Conservation (phyloP, 2,329 filamentous ascomycete species). For the Scedosporium minutisporum region DNA sequence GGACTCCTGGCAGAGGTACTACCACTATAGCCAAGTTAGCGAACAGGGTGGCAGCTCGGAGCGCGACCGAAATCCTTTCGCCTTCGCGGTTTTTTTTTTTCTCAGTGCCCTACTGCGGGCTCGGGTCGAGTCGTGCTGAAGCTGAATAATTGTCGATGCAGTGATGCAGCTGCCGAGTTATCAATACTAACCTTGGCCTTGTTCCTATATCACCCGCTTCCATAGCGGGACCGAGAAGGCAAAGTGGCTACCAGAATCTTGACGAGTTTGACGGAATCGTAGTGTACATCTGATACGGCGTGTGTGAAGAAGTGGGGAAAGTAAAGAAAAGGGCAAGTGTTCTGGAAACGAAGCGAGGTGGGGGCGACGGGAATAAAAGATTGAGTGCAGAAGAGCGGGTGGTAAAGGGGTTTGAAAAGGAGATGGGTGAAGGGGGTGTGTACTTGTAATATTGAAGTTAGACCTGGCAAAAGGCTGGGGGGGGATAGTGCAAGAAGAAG, state of each 20-base stretch:
- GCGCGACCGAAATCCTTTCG: background rate
- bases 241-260: slow-evolving; percentile 5
- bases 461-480: background rate
- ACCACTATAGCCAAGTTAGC: slow-evolving; percentile 1
- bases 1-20: slow-evolving; percentile 1
- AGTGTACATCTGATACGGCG: slow-evolving; percentile 4
- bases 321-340: background rate
- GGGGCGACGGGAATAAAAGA: background rate
- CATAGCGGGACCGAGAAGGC: slow-evolving; percentile 6
- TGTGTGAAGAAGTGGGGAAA: background rate
- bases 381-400: background rate
- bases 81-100: background rate
- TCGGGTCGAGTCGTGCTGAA: background rate
- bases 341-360: background rate
- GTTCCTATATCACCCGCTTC: slow-evolving; percentile 6
- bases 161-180: background rate
- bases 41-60: background rate
- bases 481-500: background rate
- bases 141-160: background rate
- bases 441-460: background rate
- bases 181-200: slow-evolving; percentile 7
- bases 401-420: background rate
- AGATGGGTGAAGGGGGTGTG: background rate
- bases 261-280: background rate
- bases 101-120: too few species aligned